Base-by-base conservation (phyloP, 306 rosid genomes). In the Corylus americana region DNA sequence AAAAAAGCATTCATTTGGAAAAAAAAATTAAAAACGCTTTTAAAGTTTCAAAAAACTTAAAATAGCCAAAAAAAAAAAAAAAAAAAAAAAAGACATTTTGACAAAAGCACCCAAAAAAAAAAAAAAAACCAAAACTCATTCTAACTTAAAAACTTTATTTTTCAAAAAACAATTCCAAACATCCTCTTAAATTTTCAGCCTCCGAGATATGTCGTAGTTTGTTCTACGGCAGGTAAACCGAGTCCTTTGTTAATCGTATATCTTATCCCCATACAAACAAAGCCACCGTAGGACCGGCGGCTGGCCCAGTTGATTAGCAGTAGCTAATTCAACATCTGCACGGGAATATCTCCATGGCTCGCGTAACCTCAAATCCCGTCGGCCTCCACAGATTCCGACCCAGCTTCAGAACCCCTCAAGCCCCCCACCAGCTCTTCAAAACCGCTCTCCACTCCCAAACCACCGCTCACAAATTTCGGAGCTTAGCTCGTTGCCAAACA, bases 331-430 rank as follows among this genome's bases (percentile, higher is more conserved):
- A 25, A 74, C 31, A 55, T 63, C 5, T 54, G 74, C 53, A 57
- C 37, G 37, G 37, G 17, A 27, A 47, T 7, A 72, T 42, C 81
- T 42, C 71, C 12, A 94, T 92, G 98, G 90, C 91, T 87, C 92
- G 91, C 37, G 39, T 91, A 77, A 91, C 91, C 73, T 74, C 94
- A 11, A 85, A 86, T 72, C 86, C 93, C 64, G 75, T 92, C 63
- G 78, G 77, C 22, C 86, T 92, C 83, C 92, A 89, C 71, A 87
- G 91, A 70, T 81, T 88, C 81, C 92, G 84, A 54, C 90, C 97
- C 76, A 72, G 63, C 58, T 66, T 87, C 44, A 91, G 53, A 47
- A 70, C 79, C 29, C 75, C 81, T 80, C 88, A 71, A 55, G 44
- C 87, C 66, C 67, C 79, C 18, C 88, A 73, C 25, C 51, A 55